Evolutionary conservation across 768 basidiomycete genomes (phyloP).

Genomic region (Dentipellis sp.): DNA sequence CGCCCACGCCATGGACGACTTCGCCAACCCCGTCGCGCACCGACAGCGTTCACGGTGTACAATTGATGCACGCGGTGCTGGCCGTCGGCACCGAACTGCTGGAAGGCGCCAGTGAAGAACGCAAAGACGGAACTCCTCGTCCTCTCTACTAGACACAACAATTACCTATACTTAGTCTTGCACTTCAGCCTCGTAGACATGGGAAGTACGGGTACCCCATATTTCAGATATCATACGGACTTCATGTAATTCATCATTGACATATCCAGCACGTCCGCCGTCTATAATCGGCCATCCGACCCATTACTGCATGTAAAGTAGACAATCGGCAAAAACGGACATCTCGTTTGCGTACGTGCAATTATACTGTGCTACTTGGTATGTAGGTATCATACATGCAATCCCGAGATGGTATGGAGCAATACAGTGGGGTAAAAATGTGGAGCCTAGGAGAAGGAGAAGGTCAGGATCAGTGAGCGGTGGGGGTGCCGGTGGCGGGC

Average conservation of each 20-base stretch:
- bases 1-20: slow-evolving; percentile 42
- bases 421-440: slow-evolving; percentile 4
- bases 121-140: slow-evolving; percentile 35
- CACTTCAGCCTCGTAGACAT: slow-evolving; percentile 4
- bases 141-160: no score
- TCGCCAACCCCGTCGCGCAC: slow-evolving; percentile 36
- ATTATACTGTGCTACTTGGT: neutral
- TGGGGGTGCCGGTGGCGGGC: no score
- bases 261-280: neutral
- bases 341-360: neutral
- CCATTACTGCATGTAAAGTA: neutral
- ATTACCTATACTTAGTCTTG: slow-evolving; percentile 33
- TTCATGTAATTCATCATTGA: neutral
- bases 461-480: no score
- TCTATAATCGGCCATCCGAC: no score
- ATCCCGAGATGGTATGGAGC: slow-evolving; percentile 6
- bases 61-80: slow-evolving; percentile 31
- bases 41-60: slow-evolving; percentile 35
- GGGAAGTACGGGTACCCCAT: no score
- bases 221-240: neutral
- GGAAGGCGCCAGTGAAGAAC: slow-evolving; percentile 42
- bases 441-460: neutral
- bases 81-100: slow-evolving; percentile 44
- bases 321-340: neutral
- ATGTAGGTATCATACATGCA: slow-evolving; percentile 7